phyloP scores from a whole-genome alignment of 2,329 filamentous ascomycete genomes.

The Proliferodiscus dingleyae region DNA sequence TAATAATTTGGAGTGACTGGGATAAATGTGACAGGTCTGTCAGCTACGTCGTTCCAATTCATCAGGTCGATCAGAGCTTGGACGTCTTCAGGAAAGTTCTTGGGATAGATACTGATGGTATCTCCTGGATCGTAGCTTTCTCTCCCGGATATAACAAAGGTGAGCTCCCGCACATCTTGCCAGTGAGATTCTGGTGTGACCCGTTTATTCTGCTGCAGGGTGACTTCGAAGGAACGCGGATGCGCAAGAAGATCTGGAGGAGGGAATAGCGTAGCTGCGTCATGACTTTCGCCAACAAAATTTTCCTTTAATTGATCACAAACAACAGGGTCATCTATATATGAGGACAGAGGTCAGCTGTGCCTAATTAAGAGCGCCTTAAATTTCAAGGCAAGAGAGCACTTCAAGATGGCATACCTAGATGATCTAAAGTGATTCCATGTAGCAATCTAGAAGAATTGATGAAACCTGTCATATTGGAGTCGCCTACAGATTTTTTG shows the following conservation, averaged over 20 bases:
- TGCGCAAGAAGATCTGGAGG: conserved; percentile 12
- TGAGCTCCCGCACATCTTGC: conserved; percentile 88
- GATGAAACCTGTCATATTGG: no score
- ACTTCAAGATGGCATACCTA: no score
- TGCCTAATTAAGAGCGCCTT: no score
- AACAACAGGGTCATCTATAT: not conserved
- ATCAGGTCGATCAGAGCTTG: conserved; percentile 71
- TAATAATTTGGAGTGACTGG: conserved; percentile 22
- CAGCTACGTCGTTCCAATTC: conserved; percentile 71
- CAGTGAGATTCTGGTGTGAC: conserved; percentile 75
- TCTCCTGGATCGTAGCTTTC: conserved; percentile 63
- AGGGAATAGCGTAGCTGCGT: conserved; percentile 4
- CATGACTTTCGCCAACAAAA: conserved; percentile 4
- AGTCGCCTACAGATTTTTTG: no score
- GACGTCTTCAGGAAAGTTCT: conserved; percentile 82
- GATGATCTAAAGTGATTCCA: no score
- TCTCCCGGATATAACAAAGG: conserved; percentile 46
- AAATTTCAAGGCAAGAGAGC: no score
- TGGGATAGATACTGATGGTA: conserved; percentile 75
- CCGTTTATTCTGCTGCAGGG: conserved; percentile 60
- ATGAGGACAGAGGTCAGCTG: not conserved
- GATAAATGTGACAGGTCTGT: conserved; percentile 57
- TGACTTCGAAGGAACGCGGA: conserved; percentile 20
- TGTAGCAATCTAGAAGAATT: no score
- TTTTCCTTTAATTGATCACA: conserved; percentile 1